Evolutionary conservation across 2,329 filamentous ascomycete species (phyloP), one percentile per base, ranked within the genome.

Genomic region (Colletotrichum sp.): DNA sequence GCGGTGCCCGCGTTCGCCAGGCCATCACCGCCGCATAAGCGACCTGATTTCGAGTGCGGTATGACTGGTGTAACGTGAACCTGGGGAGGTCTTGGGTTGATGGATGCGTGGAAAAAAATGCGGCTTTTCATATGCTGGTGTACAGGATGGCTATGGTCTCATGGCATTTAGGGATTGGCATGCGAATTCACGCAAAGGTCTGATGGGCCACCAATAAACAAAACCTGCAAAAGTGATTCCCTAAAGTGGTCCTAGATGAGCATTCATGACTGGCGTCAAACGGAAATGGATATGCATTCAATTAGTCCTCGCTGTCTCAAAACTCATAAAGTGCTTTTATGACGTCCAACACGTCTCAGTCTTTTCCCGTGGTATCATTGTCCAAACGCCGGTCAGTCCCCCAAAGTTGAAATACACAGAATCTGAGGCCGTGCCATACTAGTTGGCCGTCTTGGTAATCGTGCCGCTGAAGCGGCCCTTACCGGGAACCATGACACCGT

Each of bases 1-100:
- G 96, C 87, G 97, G 95, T 86, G 87, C 88, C 82, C 91, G 91
- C 81, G 83, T 90, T 83, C 91, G 90, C 87, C 88, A 90, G 88
- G 92, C 92, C 85, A 90, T 94, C 85, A 91, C 91, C 81, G 88
- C 90, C 85, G 90, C 92, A 85, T 93, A 92, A 87, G 85, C 78
- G 72, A 75, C 63, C 44, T 52, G 64, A 72, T 52, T 69, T 71
- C 49, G 70, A 59, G 69, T 76, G 73, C 57, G 72, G 72, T 57
- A 59, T 32, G 66, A 67, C 55, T 63, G 62, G 73, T 62, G 49
- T 66, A 72, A 62, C 60, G 75, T 63, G 72, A 70, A 71, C 75
- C 75, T 68, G 77, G 75, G 75, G 36, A 79, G 82, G 80, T 76
- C 70, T 73, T 74, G 74, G 57, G 74, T 69, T 59, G 74, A 74